Conservation (phyloP, 805 yeast species). For the Hanseniaspora guilliermondii region DNA sequence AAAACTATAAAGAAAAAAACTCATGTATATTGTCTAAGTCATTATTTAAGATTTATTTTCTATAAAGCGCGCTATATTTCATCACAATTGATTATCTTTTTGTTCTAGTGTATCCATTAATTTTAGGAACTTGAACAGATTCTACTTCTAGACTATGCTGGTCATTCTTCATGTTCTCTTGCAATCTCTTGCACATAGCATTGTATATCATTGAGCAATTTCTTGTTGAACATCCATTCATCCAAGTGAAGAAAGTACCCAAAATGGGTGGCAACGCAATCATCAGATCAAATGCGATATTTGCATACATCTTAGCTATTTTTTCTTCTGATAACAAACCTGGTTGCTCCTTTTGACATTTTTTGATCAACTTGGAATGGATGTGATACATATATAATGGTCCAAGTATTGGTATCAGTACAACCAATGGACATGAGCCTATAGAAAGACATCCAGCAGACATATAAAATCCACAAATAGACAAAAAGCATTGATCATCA, state of each 20-base stretch:
- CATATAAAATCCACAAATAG: constrained; percentile 54
- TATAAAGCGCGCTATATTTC: too few species aligned
- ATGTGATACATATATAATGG: constrained; percentile 69
- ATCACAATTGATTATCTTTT: not conserved
- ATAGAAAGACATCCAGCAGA: constrained; percentile 50
- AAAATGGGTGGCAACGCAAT: constrained; percentile 69
- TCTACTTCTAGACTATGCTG: not conserved
- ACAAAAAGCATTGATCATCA: constrained; percentile 60
- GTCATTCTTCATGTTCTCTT: not conserved
- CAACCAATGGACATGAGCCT: constrained; percentile 65
- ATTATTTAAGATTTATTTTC: too few species aligned
- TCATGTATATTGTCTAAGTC: too few species aligned
- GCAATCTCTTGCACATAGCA: constrained; percentile 21
- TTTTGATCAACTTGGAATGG: constrained; percentile 52
- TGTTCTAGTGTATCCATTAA: not conserved
- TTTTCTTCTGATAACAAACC: constrained; percentile 42
- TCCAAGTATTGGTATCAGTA: constrained; percentile 72
- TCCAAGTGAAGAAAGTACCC: constrained; percentile 68
- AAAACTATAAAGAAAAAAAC: too few species aligned
- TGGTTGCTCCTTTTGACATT: constrained; percentile 5
- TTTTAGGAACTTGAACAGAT: not conserved
- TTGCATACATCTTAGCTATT: constrained; percentile 60
- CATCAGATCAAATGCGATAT: constrained; percentile 60
- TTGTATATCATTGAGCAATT: constrained; percentile 69
- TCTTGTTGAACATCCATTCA: constrained; percentile 76